These are phyloP conservation scores for Nepenthes mirabilis DNA, from an alignment of 148 eudicot species.

Conservation along the genomic window DNA sequence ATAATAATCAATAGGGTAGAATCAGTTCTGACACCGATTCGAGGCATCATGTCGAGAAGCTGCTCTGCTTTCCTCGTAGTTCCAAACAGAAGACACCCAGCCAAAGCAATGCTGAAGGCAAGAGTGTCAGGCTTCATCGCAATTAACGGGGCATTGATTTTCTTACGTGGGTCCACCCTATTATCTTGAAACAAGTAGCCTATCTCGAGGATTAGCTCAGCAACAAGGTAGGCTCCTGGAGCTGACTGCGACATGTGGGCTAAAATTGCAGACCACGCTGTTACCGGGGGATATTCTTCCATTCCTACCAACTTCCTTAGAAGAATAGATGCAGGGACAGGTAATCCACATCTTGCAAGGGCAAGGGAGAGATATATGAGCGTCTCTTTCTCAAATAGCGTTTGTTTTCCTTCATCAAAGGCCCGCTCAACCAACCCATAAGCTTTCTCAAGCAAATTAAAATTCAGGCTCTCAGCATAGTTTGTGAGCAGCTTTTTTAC, in stretches of 20 bases:
- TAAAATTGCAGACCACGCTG: slow-evolving; percentile 64
- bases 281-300: slow-evolving; percentile 57
- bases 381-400: slow-evolving; percentile 51
- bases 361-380: slow-evolving; percentile 58
- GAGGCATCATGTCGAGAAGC: slow-evolving; percentile 83
- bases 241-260: slow-evolving; percentile 59
- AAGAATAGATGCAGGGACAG: slow-evolving; percentile 55
- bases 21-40: slow-evolving; percentile 65
- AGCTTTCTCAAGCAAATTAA: slow-evolving; percentile 50
- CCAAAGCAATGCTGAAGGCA: slow-evolving; percentile 46
- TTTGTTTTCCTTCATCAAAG: slow-evolving; percentile 55
- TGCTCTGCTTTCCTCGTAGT: slow-evolving; percentile 83
- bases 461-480: slow-evolving; percentile 47
- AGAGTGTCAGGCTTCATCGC: slow-evolving; percentile 80
- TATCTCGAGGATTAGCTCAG: slow-evolving; percentile 81
- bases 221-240: slow-evolving; percentile 74
- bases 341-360: slow-evolving; percentile 50
- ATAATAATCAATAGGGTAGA: slow-evolving; percentile 53
- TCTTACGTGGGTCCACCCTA: slow-evolving; percentile 92
- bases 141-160: slow-evolving; percentile 56
- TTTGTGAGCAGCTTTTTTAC: slow-evolving; percentile 41
- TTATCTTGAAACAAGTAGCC: slow-evolving; percentile 82
- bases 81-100: slow-evolving; percentile 67
- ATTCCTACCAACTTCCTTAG: slow-evolving; percentile 65
- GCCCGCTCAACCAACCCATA: slow-evolving; percentile 63